Conservation (phyloP, 2,329 filamentous ascomycete species). For the Fusarium aywerte region DNA sequence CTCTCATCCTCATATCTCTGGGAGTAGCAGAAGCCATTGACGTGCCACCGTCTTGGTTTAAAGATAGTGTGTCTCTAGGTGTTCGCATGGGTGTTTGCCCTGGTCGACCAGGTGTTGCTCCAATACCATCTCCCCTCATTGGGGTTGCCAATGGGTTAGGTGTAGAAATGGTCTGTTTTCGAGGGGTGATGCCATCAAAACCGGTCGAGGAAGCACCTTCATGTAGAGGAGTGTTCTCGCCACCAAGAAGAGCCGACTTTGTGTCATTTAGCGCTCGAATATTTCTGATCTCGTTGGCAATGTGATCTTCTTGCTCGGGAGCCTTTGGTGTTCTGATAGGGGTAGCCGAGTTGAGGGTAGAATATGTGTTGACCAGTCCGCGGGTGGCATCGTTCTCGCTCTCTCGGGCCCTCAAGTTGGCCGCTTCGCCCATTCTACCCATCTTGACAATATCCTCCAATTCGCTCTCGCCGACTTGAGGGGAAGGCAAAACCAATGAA, state of each 20-base stretch:
- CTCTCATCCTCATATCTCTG: slow-evolving; percentile 76
- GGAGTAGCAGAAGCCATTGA: slow-evolving; percentile 79
- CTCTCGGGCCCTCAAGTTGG: slow-evolving; percentile 76
- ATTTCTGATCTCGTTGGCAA: slow-evolving; percentile 96
- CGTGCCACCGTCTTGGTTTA: slow-evolving; percentile 79
- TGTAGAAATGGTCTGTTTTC: slow-evolving; percentile 84
- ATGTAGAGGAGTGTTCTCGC: slow-evolving; percentile 90
- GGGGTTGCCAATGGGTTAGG: slow-evolving; percentile 97
- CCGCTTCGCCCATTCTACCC: slow-evolving; percentile 91
- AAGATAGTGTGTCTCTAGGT: slow-evolving; percentile 84
- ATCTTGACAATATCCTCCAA: slow-evolving; percentile 99
- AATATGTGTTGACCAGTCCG: slow-evolving; percentile 88
- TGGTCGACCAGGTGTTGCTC: slow-evolving; percentile 73
- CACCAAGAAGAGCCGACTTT: slow-evolving; percentile 90
- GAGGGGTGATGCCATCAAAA: slow-evolving; percentile 85
- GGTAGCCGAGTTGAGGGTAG: slow-evolving; percentile 79
- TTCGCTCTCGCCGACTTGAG: slow-evolving; percentile 92
- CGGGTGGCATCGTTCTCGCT: slow-evolving; percentile 87
- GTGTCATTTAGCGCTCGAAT: slow-evolving; percentile 92
- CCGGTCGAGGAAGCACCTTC: slow-evolving; percentile 86
- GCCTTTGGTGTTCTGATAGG: slow-evolving; percentile 94
- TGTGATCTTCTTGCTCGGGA: slow-evolving; percentile 91
- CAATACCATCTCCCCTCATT: slow-evolving; percentile 73
- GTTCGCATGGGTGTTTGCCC: slow-evolving; percentile 89
- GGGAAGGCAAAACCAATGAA: slow-evolving; percentile 82